These are phyloP conservation scores for Solidago caesia DNA, from an alignment of 129 eudicot genomes.

Conservation along the genomic window DNA sequence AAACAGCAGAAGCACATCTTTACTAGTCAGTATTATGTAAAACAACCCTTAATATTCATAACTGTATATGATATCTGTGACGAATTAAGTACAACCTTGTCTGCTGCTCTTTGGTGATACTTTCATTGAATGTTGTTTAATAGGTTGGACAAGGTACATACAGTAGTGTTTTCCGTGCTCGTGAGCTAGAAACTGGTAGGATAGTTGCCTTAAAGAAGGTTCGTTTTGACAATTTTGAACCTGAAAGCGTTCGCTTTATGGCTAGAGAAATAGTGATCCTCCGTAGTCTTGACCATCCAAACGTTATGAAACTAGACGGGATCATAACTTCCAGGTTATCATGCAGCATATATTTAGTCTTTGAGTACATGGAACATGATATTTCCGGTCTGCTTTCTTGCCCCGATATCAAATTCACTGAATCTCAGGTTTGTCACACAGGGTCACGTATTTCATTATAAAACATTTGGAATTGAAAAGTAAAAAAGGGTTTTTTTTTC, in stretches of 20 bases:
- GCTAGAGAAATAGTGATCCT: constrained; percentile 87
- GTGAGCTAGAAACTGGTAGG: constrained; percentile 72
- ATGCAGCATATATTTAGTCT: constrained; percentile 85
- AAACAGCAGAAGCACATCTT: neutral
- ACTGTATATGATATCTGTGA: neutral
- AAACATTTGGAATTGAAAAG: neutral
- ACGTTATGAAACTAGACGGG: constrained; percentile 84
- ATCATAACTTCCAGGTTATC: constrained; percentile 78
- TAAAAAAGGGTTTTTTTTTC: constrained; percentile 15
- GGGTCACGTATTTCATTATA: neutral
- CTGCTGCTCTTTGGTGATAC: constrained; percentile 3
- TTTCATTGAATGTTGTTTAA: constrained; percentile 12
- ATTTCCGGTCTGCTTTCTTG: constrained; percentile 77
- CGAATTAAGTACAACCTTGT: neutral
- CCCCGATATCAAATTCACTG: constrained; percentile 74
- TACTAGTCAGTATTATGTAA: too few relatives aligned
- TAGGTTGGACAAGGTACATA: constrained; percentile 97
- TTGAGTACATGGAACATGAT: constrained; percentile 97
- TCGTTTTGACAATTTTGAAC: constrained; percentile 93
- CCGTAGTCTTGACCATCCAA: constrained; percentile 93
- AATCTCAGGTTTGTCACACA: constrained; percentile 66
- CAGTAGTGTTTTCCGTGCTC: constrained; percentile 89
- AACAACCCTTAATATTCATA: neutral
- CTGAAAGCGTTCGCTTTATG: constrained; percentile 98
- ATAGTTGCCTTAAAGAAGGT: constrained; percentile 93